phyloP scores from a whole-genome alignment of 306 rosid genomes.

The Acmispon strigosus region DNA sequence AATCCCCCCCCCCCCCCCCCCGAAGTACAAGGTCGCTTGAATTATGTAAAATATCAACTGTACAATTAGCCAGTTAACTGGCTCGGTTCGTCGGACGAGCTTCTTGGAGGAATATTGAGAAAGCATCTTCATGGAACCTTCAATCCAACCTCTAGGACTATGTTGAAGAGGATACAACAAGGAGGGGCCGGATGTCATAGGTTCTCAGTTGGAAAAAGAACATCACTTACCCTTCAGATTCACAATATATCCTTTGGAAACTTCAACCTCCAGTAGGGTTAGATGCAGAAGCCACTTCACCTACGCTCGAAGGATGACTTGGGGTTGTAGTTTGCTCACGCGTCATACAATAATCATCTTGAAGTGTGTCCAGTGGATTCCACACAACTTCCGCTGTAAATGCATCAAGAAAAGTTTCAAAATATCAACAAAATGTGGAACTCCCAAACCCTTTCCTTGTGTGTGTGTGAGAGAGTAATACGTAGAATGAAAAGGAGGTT shows the following conservation, averaged over 20 bases:
- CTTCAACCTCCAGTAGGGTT: constrained; percentile 43
- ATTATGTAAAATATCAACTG: constrained; percentile 35
- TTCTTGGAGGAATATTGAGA: constrained; percentile 19
- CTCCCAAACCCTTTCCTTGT: constrained; percentile 7
- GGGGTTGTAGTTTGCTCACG: constrained; percentile 34
- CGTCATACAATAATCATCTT: constrained; percentile 48
- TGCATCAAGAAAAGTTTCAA: constrained; percentile 38
- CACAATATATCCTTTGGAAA: constrained; percentile 9
- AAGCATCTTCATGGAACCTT: constrained; percentile 39
- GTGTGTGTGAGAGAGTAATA: background rate
- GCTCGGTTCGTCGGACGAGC: constrained; percentile 18
- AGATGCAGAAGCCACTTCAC: constrained; percentile 44
- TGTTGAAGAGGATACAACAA: constrained; percentile 17
- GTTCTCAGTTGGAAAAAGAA: constrained; percentile 26
- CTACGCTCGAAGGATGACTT: constrained; percentile 32
- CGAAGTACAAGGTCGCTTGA: constrained; percentile 21
- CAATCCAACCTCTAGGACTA: constrained; percentile 37
- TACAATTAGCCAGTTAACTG: constrained; percentile 47
- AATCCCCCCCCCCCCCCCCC: constrained; percentile 7
- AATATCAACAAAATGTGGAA: background rate
- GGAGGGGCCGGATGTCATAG: constrained; percentile 39
- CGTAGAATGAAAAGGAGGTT: background rate
- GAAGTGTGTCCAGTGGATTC: constrained; percentile 51
- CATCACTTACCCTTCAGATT: constrained; percentile 20
- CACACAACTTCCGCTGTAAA: constrained; percentile 67